Evolutionary conservation across 306 rosid species (phyloP), one percentile per base, ranked within the genome.

Genomic region (Cucumis cinereus): DNA sequence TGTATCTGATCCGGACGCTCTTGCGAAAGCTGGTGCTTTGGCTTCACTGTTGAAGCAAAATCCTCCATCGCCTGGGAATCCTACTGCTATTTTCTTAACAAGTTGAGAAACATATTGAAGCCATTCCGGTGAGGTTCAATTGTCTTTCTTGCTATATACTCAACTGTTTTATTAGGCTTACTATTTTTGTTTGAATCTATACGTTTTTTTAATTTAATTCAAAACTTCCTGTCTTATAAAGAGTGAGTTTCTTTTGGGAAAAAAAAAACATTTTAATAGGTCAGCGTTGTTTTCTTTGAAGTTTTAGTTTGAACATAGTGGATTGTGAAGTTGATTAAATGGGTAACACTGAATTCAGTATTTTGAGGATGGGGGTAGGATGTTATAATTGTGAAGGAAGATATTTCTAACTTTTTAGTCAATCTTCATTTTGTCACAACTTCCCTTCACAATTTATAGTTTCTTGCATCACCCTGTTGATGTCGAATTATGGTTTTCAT

Each of bases 31-130:
- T 20, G 97, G 98, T 76, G 10, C 90, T 72, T 77, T 82, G 75
- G 88, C 74, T 80, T 78, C 87, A 78, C 76, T 88, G 47, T 74
- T 93, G 68, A 76, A 79, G 16, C 91, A 87, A 81, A 93, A 88
- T 86, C 96, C 93, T 80, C 96, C 98, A 23, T 81, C 90, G 55
- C 98, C 98, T 23, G 96, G 98, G 82, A 89, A 67, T 79, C 98
- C 96, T 9, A 91, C 97, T 74, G 93, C 97, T 69, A 86, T 93
- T 79, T 93, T 93, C 84, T 86, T 88, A 55, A 76, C 79, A 8
- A 60, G n/a, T 28, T 76, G 71, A 60, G 26, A 10, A 76, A 23
- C 10, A 16, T 50, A 10, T 16, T 50, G 10, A 50, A 50, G 38
- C 19, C 76, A 26, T 49, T 50, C 53, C 28, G 60, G 59, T 72